phyloP scores from a whole-genome alignment of 2,329 filamentous ascomycete species.

The Teratosphaeria pseudoeucalypti region DNA sequence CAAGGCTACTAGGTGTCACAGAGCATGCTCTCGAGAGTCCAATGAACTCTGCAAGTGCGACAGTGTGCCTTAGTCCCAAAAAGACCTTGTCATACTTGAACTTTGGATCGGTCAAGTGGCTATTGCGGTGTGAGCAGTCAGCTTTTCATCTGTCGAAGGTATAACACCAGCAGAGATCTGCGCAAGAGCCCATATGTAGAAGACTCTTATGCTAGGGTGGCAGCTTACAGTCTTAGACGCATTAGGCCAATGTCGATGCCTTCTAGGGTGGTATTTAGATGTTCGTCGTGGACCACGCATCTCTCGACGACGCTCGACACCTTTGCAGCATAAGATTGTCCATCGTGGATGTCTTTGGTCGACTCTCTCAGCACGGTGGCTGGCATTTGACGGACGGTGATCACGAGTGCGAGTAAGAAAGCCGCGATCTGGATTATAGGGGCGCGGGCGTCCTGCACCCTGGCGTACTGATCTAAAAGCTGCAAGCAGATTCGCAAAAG shows the following conservation, averaged over 20 bases:
- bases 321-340: neutral
- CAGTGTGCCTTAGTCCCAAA: slow-evolving; percentile 24
- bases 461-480: neutral
- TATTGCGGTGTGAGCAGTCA: slow-evolving; percentile 4
- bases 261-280: slow-evolving; percentile 1
- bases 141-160: neutral
- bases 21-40: slow-evolving; percentile 14
- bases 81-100: slow-evolving; percentile 23
- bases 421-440: neutral
- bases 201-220: neutral
- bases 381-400: slow-evolving; percentile 1
- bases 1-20: neutral
- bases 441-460: neutral
- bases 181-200: neutral
- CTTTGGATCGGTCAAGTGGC: slow-evolving; percentile 24
- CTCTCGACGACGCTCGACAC: slow-evolving; percentile 2
- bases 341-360: neutral
- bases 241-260: slow-evolving; percentile 4
- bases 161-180: neutral
- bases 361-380: neutral
- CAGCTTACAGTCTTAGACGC: slow-evolving; percentile 3
- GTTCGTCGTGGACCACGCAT: slow-evolving; percentile 1
- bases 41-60: slow-evolving; percentile 28
- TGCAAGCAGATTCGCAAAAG: neutral
- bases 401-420: neutral